These are phyloP conservation scores for Tricholoma sp. DNA, from an alignment of 768 basidiomycete genomes.

Conservation along the genomic window DNA sequence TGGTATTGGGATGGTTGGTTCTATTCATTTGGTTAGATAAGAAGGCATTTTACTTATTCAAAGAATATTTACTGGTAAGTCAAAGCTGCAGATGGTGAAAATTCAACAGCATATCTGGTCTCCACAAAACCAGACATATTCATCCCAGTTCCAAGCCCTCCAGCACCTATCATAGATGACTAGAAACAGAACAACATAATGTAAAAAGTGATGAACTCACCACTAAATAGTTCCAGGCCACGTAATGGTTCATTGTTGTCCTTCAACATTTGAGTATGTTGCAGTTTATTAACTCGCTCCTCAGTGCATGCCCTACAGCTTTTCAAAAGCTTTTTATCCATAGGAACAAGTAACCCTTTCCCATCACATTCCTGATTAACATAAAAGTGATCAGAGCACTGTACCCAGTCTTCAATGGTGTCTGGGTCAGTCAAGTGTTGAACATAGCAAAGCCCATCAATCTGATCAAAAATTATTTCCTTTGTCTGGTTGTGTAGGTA, in stretches of 20 bases:
- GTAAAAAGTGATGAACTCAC: conserved; percentile 28
- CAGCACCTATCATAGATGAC: conserved; percentile 48
- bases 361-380: conserved; percentile 30
- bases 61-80: conserved; percentile 49
- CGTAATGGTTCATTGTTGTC: conserved; percentile 39
- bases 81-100: conserved; percentile 53
- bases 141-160: conserved; percentile 68
- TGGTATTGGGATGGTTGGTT: conserved; percentile 52
- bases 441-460: conserved; percentile 57
- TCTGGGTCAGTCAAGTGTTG: conserved; percentile 25
- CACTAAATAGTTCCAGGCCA: conserved; percentile 66
- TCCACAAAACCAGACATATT: conserved; percentile 56
- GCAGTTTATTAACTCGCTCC: conserved; percentile 25
- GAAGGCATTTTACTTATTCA: neutral
- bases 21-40: conserved; percentile 28
- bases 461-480: conserved; percentile 27
- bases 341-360: conserved; percentile 12
- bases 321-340: conserved; percentile 22
- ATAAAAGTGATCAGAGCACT: conserved; percentile 57
- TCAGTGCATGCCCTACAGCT: conserved; percentile 37
- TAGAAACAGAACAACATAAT: neutral
- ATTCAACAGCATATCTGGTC: conserved; percentile 67
- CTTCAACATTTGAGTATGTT: conserved; percentile 25
- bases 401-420: conserved; percentile 43
- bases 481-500: conserved; percentile 29